phyloP scores from a whole-genome alignment of 2,329 filamentous ascomycete species.

The Trichoderma guizhouense region DNA sequence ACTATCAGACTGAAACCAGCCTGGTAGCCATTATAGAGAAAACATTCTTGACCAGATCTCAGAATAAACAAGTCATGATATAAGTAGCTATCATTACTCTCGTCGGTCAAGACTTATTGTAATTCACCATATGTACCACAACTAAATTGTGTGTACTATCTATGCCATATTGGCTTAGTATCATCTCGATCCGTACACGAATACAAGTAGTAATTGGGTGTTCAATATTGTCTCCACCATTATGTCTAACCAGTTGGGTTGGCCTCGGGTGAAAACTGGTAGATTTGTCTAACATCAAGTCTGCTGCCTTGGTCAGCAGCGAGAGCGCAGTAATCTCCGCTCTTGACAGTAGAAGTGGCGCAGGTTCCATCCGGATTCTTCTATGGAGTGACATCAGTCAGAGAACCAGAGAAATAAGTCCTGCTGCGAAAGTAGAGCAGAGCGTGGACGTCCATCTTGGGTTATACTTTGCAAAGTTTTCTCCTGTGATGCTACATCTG shows the following conservation, averaged over 20 bases:
- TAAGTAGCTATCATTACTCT: not conserved
- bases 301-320: constrained; percentile 21
- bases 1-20: not conserved
- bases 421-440: constrained; percentile 28
- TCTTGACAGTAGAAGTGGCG: constrained; percentile 24
- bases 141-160: not conserved
- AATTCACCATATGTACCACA: not conserved
- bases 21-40: not conserved
- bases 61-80: not conserved
- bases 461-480: constrained; percentile 29
- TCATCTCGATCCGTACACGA: not conserved
- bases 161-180: not conserved
- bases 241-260: not conserved
- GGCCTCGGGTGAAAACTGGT: not conserved
- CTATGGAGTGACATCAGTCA: constrained; percentile 30
- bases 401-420: constrained; percentile 27
- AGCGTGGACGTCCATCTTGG: constrained; percentile 18
- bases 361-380: constrained; percentile 31
- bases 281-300: not conserved
- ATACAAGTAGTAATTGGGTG: not conserved
- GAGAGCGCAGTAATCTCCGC: constrained; percentile 27
- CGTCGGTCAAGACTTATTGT: not conserved
- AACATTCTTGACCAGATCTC: not conserved
- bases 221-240: not conserved
- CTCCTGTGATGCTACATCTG: constrained; percentile 25